A percentile compares a stretch with the other conserved stretches of the same genome.
Conservation (phyloP, 176 grass and related monocot species). For the Ananas comosus region DNA sequence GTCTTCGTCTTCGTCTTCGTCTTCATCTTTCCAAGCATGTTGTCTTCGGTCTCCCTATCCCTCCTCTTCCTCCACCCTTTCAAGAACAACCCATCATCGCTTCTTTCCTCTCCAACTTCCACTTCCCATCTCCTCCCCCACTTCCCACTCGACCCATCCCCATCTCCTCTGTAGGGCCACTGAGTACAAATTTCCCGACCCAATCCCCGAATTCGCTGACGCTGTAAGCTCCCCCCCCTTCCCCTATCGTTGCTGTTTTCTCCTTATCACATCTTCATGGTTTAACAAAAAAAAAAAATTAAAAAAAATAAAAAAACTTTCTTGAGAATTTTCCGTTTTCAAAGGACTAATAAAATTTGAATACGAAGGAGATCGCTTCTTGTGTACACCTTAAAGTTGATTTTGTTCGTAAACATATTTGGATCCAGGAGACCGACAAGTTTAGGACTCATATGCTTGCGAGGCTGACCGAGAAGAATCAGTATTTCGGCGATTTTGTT, state of each 20-base stretch:
- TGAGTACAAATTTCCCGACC: constrained; percentile 78
- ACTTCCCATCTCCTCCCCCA: not conserved
- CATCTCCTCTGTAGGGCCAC: constrained; percentile 36
- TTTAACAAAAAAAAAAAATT: no score
- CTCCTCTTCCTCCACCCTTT: constrained; percentile 16
- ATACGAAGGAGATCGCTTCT: no score
- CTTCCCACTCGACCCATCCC: not conserved
- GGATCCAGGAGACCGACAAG: constrained; percentile 57
- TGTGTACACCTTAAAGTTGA: not conserved
- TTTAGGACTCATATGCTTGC: constrained; percentile 78
- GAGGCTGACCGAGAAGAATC: constrained; percentile 61
- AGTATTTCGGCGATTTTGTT: constrained; percentile 68
- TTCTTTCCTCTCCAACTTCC: not conserved
- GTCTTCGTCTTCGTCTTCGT: constrained; percentile 6
- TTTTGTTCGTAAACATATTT: not conserved
- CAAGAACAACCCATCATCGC: constrained; percentile 4
- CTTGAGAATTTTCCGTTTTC: no score
- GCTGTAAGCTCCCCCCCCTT: constrained; percentile 14
- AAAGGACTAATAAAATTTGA: no score
- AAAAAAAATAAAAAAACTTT: no score
- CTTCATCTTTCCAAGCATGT: not conserved
- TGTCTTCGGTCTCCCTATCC: constrained; percentile 1
- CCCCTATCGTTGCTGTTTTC: not conserved
- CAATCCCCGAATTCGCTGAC: constrained; percentile 74
- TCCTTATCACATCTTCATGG: no score